Base-by-base conservation (phyloP, 2,329 filamentous ascomycete genomes). In the Fusarium keratoplasticum region DNA sequence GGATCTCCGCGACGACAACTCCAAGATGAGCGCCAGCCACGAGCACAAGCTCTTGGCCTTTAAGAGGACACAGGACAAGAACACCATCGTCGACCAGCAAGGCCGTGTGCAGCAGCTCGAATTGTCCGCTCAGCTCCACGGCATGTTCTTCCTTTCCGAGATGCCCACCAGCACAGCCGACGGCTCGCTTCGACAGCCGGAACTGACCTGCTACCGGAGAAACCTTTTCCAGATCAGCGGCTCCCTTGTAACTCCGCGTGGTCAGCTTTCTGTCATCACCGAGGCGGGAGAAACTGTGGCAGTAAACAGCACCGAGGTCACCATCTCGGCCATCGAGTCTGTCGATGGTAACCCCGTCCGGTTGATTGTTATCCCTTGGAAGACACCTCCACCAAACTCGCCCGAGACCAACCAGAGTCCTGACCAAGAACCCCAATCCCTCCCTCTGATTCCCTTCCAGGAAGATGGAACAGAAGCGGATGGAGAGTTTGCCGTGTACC, bases 161-260 rank as follows among this genome's bases (percentile, higher is more conserved):
- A 93, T 93, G 85, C 92, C 93, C 2, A 89, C 92, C 78, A 90
- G 87, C 70, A 84, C 86, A 64, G 86, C 82, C 74, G 90, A 92
- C 74, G 89, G 88, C 68, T 86, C 83, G 54, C 81, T 88, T 55
- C 85, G 92, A 59, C 92, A 93, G 80, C 94, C 90, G 61, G 96
- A 98, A 84, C 84, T 98, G 81, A 98, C 96, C 4, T 98, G 96
- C 87, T 98, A 98, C 83, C 93, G 96, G 74, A 91, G 96, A 57
- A 98, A 98, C 80, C 87, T 98, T 58, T 98, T 98, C 83, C 96
- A 98, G 82, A 97, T 98, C 79, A 97, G 95, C 70, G 96, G 96
- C 67, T 95, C 93, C 6, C 90, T 98, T 67, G 95, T 95, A 44
- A 88, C 95, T 16, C 95, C 95, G 2, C 87, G 94, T 71, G 92